These are phyloP conservation scores for Boletus subparvulus DNA, from an alignment of 768 basidiomycete species.

Conservation along the genomic window DNA sequence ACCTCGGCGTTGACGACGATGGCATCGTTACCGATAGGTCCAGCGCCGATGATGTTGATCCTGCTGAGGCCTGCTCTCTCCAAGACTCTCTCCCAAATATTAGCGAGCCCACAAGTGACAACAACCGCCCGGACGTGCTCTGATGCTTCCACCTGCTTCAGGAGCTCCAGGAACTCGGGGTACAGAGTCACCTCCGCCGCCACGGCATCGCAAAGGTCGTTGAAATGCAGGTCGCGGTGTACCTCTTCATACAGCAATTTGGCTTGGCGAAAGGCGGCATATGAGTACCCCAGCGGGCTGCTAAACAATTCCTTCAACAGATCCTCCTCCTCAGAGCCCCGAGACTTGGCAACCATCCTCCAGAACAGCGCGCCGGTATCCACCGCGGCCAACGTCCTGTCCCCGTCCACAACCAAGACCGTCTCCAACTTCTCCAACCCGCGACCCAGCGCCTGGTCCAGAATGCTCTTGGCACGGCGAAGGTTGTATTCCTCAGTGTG, in stretches of 20 bases:
- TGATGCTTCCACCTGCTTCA: constrained; percentile 19
- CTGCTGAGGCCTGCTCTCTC: constrained; percentile 16
- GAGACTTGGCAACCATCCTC: constrained; percentile 12
- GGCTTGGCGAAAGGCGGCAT: constrained; percentile 13
- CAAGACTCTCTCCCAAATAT: constrained; percentile 13
- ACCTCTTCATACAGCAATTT: constrained; percentile 10
- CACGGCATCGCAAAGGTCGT: constrained; percentile 15
- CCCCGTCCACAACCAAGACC: constrained; percentile 11
- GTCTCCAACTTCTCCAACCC: constrained; percentile 14
- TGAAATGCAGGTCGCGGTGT: constrained; percentile 11
- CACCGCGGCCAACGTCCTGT: constrained; percentile 11
- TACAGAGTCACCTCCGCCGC: constrained; percentile 14
- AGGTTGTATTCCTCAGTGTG: constrained; percentile 15
- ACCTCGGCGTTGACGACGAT: constrained; percentile 13
- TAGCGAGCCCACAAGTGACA: constrained; percentile 13
- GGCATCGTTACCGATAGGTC: constrained; percentile 11
- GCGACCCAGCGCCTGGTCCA: constrained; percentile 13
- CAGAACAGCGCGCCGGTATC: constrained; percentile 14
- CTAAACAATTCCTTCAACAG: constrained; percentile 13
- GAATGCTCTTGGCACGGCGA: constrained; percentile 11
- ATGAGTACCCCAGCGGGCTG: constrained; percentile 13
- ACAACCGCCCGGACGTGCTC: constrained; percentile 15
- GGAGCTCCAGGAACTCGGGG: constrained; percentile 16
- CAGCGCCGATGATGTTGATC: constrained; percentile 8
- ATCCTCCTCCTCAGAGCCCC: constrained; percentile 9